These are phyloP conservation scores for Sphagnum contortum DNA, from an alignment of 225 moss, liverwort and hornwort genomes.

Conservation along the genomic window DNA sequence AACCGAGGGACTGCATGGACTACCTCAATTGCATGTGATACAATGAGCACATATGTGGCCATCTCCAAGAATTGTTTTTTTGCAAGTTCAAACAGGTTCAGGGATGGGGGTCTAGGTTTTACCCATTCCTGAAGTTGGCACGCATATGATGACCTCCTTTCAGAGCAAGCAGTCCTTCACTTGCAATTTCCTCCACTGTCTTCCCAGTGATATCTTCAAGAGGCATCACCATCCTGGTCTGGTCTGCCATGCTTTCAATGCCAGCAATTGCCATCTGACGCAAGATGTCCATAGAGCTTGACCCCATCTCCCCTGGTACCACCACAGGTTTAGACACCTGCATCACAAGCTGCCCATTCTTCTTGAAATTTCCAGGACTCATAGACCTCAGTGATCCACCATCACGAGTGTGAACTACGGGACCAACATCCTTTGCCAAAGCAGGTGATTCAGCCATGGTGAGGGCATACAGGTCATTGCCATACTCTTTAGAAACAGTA, in stretches of 20 bases:
- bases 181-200: constrained; percentile 47
- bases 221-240: constrained; percentile 74
- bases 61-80: too few relatives aligned
- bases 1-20: too few relatives aligned
- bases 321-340: constrained; percentile 72
- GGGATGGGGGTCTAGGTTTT: background rate
- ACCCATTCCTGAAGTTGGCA: constrained; percentile 17
- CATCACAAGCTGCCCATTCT: constrained; percentile 52
- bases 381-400: constrained; percentile 70
- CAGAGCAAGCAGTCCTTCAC: constrained; percentile 44
- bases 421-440: constrained; percentile 48
- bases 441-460: constrained; percentile 9
- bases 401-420: constrained; percentile 44
- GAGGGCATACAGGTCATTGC: constrained; percentile 12
- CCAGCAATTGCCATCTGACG: constrained; percentile 65
- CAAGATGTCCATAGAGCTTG: constrained; percentile 52
- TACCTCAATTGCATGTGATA: too few relatives aligned
- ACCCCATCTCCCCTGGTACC: constrained; percentile 58
- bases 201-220: constrained; percentile 79
- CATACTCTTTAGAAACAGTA: constrained; percentile 27
- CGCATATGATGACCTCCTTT: constrained; percentile 14
- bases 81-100: too few relatives aligned
- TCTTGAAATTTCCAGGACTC: constrained; percentile 47
- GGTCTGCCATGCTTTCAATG: constrained; percentile 70
- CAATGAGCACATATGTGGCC: too few relatives aligned